Evolutionary conservation across 2,329 filamentous ascomycete genomes (phyloP).

Genomic region (Macrophomina pseudophaseolina): DNA sequence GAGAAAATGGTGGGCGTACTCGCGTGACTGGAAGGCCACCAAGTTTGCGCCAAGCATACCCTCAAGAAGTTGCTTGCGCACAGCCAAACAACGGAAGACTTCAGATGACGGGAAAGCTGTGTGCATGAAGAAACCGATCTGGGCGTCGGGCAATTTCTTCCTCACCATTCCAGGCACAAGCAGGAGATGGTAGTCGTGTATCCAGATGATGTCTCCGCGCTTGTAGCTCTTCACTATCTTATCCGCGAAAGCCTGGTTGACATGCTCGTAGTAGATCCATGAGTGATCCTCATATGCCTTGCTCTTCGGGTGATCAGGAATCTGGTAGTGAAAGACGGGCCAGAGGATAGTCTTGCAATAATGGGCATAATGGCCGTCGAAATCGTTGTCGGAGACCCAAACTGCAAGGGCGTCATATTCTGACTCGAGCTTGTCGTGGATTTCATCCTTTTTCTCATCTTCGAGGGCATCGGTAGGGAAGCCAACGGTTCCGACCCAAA

Average conservation of each 20-base stretch:
- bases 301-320: slow-evolving; percentile 96
- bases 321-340: slow-evolving; percentile 98
- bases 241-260: slow-evolving; percentile 93
- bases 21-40: slow-evolving; percentile 89
- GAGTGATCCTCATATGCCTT: slow-evolving; percentile 98
- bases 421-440: slow-evolving; percentile 78
- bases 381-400: slow-evolving; percentile 87
- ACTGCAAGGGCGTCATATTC: slow-evolving; percentile 85
- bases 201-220: slow-evolving; percentile 88
- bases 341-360: slow-evolving; percentile 98
- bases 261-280: slow-evolving; percentile 90
- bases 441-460: slow-evolving; percentile 77
- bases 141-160: slow-evolving; percentile 86
- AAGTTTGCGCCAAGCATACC: slow-evolving; percentile 93
- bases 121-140: slow-evolving; percentile 96
- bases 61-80: slow-evolving; percentile 83
- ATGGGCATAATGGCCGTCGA: slow-evolving; percentile 92
- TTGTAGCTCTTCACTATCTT: slow-evolving; percentile 92
- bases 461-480: slow-evolving; percentile 90
- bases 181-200: slow-evolving; percentile 93
- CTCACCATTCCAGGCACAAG: slow-evolving; percentile 89
- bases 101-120: slow-evolving; percentile 96
- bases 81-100: slow-evolving; percentile 89
- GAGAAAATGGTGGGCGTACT: slow-evolving; percentile 92
- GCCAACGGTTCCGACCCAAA: slow-evolving; percentile 90